phyloP scores from a whole-genome alignment of 768 basidiomycete genomes.

The Rhodotorula diobovata region DNA sequence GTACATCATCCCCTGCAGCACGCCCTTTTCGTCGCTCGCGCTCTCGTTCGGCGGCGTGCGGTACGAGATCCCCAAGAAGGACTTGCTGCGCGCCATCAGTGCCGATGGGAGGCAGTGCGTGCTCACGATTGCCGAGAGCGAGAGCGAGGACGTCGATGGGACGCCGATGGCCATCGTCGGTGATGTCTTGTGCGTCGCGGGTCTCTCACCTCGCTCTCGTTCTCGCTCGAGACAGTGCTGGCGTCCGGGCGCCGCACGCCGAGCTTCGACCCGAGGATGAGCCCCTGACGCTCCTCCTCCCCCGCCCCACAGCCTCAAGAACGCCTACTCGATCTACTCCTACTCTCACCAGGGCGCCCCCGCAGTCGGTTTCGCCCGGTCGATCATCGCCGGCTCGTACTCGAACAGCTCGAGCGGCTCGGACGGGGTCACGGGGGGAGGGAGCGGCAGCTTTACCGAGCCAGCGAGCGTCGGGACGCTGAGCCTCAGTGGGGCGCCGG shows the following conservation, averaged over 20 bases:
- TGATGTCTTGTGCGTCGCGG: neutral
- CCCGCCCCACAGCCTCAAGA: conserved; percentile 6
- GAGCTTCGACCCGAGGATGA: too few relatives aligned
- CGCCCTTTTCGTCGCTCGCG: neutral
- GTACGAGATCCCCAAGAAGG: conserved; percentile 1
- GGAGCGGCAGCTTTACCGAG: neutral
- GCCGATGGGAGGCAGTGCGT: conserved; percentile 6
- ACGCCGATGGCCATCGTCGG: conserved; percentile 1
- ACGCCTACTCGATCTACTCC: conserved; percentile 22
- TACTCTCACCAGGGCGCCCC: conserved; percentile 23
- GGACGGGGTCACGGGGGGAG: neutral
- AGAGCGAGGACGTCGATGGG: conserved; percentile 3
- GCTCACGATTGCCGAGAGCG: neutral
- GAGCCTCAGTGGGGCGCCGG: neutral
- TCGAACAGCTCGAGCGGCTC: too few relatives aligned
- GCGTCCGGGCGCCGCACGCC: too few relatives aligned
- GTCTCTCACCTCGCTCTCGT: neutral
- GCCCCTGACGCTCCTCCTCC: too few relatives aligned
- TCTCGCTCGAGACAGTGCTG: neutral
- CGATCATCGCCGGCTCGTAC: conserved; percentile 1
- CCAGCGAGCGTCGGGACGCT: neutral
- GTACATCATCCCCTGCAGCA: conserved; percentile 4
- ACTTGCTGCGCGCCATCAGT: neutral
- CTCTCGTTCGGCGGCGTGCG: neutral
- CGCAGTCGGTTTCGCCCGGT: neutral